Base-by-base conservation (phyloP, 257 asterid species). In the Salvia rosmarinus region DNA sequence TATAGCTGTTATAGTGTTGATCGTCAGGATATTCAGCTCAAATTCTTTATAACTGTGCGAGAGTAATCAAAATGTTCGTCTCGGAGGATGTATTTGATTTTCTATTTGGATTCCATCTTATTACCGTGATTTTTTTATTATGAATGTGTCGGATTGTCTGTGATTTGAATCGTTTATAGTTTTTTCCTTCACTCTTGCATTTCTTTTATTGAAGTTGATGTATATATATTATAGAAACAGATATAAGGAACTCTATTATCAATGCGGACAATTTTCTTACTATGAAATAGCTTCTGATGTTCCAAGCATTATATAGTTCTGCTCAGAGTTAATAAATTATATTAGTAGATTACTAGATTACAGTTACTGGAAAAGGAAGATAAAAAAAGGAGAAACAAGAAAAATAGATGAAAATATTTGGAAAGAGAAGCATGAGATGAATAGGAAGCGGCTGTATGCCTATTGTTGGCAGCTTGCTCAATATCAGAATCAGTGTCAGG, bases 261-360 rank as follows among this genome's bases (percentile, higher is more conserved):
- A 5, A 17, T 35, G 46, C 14, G 52, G 59, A 23, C 28, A 28
- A 25, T 35, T 43, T 50, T 37, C 30, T 58, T 57, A 44, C 12
- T 25, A 13, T 70, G 68, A 71, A 55, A 19, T 52, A 19, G 58
- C 35, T 70, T 55, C 7, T 51, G 61, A 63, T 70, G 20, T 21
- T 61, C 16, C 52, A 19, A 34, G 19, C 40, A 30, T 7, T 65
- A 32, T 19, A 4, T 14, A 8, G 17, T 32, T 42, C 8, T 16
- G 6, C n/a, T 34, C 30, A 20, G 30, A 10, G 72, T 58, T 43
- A 8, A 43, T 12, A 28, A 11, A 28, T 4, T 42, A 4, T 28
- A 55, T 39, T 40, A 12, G 25, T 46, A 44, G 46, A 57, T 67
- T 9, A 67, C 19, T 46, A 42, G 5, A 46, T 2, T 28, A 28